Evolutionary conservation across 768 basidiomycete genomes (phyloP).

Genomic region (Tylopilus sp.): DNA sequence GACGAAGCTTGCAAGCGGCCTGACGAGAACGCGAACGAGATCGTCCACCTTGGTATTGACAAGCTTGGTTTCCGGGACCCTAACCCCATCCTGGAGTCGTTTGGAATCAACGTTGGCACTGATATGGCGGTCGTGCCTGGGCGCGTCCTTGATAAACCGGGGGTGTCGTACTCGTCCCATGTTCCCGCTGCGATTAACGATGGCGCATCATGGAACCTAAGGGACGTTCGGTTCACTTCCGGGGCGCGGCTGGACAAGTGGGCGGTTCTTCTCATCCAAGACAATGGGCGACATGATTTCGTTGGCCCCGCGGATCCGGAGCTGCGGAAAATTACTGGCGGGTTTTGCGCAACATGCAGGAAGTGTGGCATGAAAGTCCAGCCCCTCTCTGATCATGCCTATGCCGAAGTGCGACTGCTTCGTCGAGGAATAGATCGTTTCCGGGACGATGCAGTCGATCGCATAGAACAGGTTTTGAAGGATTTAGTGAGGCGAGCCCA

Average conservation of each 20-base stretch:
- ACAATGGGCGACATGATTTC: slow-evolving; percentile 56
- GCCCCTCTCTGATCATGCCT: slow-evolving; percentile 25
- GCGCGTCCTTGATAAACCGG: slow-evolving; percentile 45
- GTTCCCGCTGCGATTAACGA: slow-evolving; percentile 32
- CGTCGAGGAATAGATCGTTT: slow-evolving; percentile 46
- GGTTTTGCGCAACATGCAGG: slow-evolving; percentile 59
- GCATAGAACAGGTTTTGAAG: background rate
- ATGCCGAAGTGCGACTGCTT: slow-evolving; percentile 42
- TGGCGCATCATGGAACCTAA: slow-evolving; percentile 50
- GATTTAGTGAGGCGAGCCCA: background rate
- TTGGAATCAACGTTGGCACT: slow-evolving; percentile 42
- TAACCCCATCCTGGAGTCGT: slow-evolving; percentile 34
- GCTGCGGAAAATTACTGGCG: slow-evolving; percentile 39
- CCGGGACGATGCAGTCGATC: slow-evolving; percentile 45
- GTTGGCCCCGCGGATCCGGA: slow-evolving; percentile 44
- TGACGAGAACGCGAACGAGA: slow-evolving; percentile 42
- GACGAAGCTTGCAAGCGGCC: slow-evolving; percentile 44
- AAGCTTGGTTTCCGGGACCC: slow-evolving; percentile 39
- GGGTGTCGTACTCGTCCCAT: slow-evolving; percentile 37
- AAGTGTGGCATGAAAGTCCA: slow-evolving; percentile 58
- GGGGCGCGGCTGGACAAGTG: slow-evolving; percentile 57
- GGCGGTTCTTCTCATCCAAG: slow-evolving; percentile 66
- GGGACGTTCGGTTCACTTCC: slow-evolving; percentile 52
- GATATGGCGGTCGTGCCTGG: slow-evolving; percentile 55
- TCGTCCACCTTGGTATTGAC: slow-evolving; percentile 39